Conservation (phyloP, 2,329 filamentous ascomycete genomes). For the Cladophialophora yegresii region DNA sequence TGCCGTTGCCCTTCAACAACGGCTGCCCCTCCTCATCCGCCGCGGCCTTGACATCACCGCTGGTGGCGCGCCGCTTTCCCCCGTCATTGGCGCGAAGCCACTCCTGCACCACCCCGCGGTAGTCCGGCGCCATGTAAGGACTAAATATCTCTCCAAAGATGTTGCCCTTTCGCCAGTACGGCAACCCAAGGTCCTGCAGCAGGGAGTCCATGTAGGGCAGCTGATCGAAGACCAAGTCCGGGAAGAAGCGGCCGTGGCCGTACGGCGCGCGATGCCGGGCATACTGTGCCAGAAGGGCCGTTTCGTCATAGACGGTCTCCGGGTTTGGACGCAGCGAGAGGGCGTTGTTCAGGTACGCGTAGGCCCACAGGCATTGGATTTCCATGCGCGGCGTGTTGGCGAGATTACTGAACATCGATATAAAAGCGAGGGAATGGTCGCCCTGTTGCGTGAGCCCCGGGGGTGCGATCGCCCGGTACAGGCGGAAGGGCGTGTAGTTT, state of each 20-base stretch:
- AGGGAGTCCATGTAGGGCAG: conserved; percentile 73
- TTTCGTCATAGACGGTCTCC: conserved; percentile 53
- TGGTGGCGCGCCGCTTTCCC: neutral
- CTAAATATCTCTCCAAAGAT: conserved; percentile 42
- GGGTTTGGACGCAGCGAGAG: conserved; percentile 41
- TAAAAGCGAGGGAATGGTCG: conserved; percentile 52
- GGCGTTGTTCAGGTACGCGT: conserved; percentile 61
- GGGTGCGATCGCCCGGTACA: conserved; percentile 53
- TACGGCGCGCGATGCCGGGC: conserved; percentile 68
- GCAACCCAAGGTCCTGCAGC: conserved; percentile 65
- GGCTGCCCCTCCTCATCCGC: conserved; percentile 3
- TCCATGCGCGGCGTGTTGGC: conserved; percentile 45
- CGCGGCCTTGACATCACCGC: neutral
- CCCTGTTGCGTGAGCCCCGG: conserved; percentile 41
- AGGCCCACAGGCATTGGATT: conserved; percentile 62
- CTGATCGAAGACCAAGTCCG: conserved; percentile 75
- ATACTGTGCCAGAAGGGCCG: conserved; percentile 67
- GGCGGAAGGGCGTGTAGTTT: conserved; percentile 44
- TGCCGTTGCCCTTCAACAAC: neutral
- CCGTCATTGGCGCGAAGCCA: conserved; percentile 39
- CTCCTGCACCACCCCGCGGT: conserved; percentile 47
- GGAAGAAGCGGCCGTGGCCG: conserved; percentile 63
- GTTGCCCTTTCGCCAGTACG: conserved; percentile 45
- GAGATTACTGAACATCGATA: conserved; percentile 52
- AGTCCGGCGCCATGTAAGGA: conserved; percentile 47